phyloP scores from a whole-genome alignment of 768 basidiomycete species.

The Pleurotus salmoneostramineus region DNA sequence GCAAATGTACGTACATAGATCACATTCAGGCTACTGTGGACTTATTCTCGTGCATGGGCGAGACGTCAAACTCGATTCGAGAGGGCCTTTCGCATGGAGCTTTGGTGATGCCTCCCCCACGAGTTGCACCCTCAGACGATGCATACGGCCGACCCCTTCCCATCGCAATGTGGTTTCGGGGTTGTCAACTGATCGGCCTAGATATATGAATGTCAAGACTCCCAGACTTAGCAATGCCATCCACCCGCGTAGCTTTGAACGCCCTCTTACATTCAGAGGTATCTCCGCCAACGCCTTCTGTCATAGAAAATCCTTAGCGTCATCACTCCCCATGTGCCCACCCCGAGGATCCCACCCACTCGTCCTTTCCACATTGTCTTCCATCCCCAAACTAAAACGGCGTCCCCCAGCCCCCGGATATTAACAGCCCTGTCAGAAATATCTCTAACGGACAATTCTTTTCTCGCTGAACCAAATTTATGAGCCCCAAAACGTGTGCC shows the following conservation, averaged over 20 bases:
- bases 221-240: background rate
- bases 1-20: no score
- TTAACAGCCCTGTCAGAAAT: background rate
- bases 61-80: background rate
- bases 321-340: background rate
- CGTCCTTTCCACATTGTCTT: background rate
- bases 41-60: no score
- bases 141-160: background rate
- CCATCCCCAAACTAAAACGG: background rate
- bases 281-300: background rate
- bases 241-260: background rate
- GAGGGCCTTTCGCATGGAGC: background rate
- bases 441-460: background rate
- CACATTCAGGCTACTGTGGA: no score
- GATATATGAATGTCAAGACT: background rate
- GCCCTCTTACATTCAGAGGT: background rate
- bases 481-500: conserved; percentile 7
- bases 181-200: background rate
- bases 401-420: background rate
- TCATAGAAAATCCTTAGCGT: background rate
- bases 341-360: background rate
- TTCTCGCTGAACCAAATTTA: background rate
- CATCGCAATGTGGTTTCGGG: background rate
- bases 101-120: background rate
- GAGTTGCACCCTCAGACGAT: background rate